Base-by-base conservation (phyloP, 371 early-diverging fungal species). In the Parasitella parasitica region DNA sequence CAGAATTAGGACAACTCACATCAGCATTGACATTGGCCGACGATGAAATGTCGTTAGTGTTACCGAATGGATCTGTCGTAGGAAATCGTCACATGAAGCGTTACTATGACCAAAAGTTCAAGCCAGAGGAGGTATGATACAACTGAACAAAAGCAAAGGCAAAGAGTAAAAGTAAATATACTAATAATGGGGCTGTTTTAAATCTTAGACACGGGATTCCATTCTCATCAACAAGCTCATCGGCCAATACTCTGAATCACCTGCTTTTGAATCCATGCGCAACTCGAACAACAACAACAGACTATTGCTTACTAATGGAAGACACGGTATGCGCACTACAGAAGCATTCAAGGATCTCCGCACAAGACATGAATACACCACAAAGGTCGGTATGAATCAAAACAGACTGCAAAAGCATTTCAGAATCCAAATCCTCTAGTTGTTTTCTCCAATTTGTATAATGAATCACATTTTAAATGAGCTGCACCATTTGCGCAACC, bases 31-130 rank as follows among this genome's bases (percentile, higher is more conserved):
- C 57, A 6, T 57, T 91, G 28, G 80, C 83, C 18, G 90, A 88
- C 16, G 92, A 95, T 67, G 92, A 89, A 38, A 82, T 89, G 62
- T 91, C 94, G 66, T 76, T 97, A 52, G 82, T 94, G 15, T 80
- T 97, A 55, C 97, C 97, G 9, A 88, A 81, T 41, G 98, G 97
- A 27, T 70, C 66, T 5, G 76, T 91, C 20, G 74, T 96, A 34
- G 97, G 97, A 11, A 94, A 97, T 75, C 86, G 98, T 37, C 76
- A 85, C 20, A 78, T 91, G 75, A 82, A 83, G 67, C 82, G 86
- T 50, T 95, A 93, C 76, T 97, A 95, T 77, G 88, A 86, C 65
- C 97, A 97, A 80, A 84, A 81, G n/a, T 72, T 95, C 57, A 84
- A 82, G 59, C 83, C 85, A 15, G 86, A 83, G 67, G 86, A 86